Evolutionary conservation across 805 yeast genomes (phyloP), one percentile per base, ranked within the genome.

Genomic region (Yamadazyma paraphyllophila): DNA sequence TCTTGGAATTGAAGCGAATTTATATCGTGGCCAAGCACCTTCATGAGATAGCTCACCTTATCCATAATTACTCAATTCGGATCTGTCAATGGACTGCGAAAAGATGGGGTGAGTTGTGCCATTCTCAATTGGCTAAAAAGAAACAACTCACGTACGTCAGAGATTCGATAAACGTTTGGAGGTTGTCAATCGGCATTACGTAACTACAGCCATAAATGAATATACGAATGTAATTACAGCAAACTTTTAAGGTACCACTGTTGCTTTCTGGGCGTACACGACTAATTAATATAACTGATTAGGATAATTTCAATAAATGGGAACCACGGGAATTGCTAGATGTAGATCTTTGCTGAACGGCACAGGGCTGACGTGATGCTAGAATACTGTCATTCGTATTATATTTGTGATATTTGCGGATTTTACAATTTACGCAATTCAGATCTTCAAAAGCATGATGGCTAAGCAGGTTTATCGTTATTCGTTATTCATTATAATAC

Each of bases 21-120:
- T 33, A 41, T 32, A 36, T 44, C 48, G 15, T 46, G 45, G 2
- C 65, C 61, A 30, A 62, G 37, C 7, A 62, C 48, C 7, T 50
- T 49, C 10, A 59, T 30, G 17, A 62, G 44, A 29, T 59, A 60
- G 2, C 51, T 30, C 3, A 60, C 45, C 27, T 43, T 24, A 17
- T 36, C 44, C 44, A 40, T 40, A 34, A 47, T 45, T 50, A 25
- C 54, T 47, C 7, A n/a, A 26, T 45, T 43, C 11, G 39, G 51
- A 43, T 37, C 38, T 37, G 26, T 31, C 53, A 50, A 50, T 50
- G 44, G 43, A 39, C 30, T 44, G 34, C 41, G 24, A 20, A 20
- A 20, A 20, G n/a, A 20, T 20, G 24, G 24, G 24, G 24, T 20
- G 24, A 20, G 24, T n/a, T n/a, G n/a, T n/a, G 24, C 24, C 24